phyloP scores from a whole-genome alignment of 1,284 basidiomycete genomes.

The Microbotryum saponariae region DNA sequence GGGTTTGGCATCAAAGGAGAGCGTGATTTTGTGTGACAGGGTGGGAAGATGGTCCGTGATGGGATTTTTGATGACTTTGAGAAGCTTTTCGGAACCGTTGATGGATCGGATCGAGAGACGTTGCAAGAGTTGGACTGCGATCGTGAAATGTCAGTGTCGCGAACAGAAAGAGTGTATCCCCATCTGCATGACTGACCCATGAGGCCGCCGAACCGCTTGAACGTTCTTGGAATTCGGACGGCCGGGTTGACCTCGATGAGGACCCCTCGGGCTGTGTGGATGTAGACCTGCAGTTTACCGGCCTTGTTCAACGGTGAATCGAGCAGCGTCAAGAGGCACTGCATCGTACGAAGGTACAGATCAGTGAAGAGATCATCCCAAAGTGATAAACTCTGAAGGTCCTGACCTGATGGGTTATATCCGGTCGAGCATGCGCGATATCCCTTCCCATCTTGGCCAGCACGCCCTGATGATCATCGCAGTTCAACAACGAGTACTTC shows the following conservation, averaged over 20 bases:
- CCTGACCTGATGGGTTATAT: constrained; percentile 94
- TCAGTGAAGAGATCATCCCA: neutral
- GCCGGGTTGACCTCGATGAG: constrained; percentile 98
- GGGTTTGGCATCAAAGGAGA: constrained; percentile 84
- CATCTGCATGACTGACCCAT: constrained; percentile 66
- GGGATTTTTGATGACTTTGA: constrained; percentile 98
- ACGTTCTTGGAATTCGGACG: constrained; percentile 93
- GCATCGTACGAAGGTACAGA: neutral
- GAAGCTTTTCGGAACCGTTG: constrained; percentile 90
- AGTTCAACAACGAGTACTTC: constrained; percentile 95
- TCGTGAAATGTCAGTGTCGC: neutral
- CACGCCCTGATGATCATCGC: constrained; percentile 98
- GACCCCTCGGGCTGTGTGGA: constrained; percentile 93
- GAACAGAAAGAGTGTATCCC: neutral
- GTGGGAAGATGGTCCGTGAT: constrained; percentile 89
- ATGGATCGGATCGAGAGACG: constrained; percentile 91
- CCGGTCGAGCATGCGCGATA: constrained; percentile 94
- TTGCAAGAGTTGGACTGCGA: constrained; percentile 87
- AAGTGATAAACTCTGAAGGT: neutral
- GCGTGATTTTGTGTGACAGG: constrained; percentile 91
- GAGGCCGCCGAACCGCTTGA: constrained; percentile 95
- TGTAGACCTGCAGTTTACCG: constrained; percentile 92
- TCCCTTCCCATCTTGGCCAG: constrained; percentile 95
- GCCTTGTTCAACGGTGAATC: constrained; percentile 99
- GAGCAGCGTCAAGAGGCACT: constrained; percentile 92